A percentile compares a stretch with the other conserved stretches of the same genome.
phyloP scores from a whole-genome alignment of 805 yeast species.

The Millerozyma acaciae region DNA sequence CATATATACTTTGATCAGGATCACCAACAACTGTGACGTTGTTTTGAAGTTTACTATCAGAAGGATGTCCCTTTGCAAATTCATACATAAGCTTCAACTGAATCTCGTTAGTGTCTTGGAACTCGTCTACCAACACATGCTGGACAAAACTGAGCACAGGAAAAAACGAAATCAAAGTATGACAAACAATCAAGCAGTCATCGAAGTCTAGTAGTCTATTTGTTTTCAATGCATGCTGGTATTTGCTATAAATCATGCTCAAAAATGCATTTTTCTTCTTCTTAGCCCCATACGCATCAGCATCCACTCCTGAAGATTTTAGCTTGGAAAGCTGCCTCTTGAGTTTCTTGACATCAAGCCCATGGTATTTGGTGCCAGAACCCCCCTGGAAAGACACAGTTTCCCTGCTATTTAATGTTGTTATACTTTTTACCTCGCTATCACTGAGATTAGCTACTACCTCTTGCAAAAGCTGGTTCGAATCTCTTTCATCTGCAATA shows the following conservation, averaged over 20 bases:
- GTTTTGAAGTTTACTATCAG: constrained; percentile 27
- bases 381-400: constrained; percentile 10
- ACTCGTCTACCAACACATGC: constrained; percentile 88
- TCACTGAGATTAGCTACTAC: constrained; percentile 26
- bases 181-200: constrained; percentile 63
- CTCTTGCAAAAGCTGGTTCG: constrained; percentile 41
- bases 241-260: constrained; percentile 41
- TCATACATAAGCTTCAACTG: constrained; percentile 67
- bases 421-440: constrained; percentile 14
- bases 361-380: constrained; percentile 20
- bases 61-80: constrained; percentile 35
- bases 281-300: constrained; percentile 33
- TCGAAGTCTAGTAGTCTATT: constrained; percentile 71
- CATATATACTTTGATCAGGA: constrained; percentile 93
- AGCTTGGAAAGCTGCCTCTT: constrained; percentile 49
- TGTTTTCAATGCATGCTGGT: constrained; percentile 45
- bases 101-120: constrained; percentile 82
- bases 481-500: constrained; percentile 66
- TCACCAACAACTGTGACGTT: constrained; percentile 91
- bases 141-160: constrained; percentile 47
- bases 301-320: constrained; percentile 50
- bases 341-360: constrained; percentile 23
- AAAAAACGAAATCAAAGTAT: constrained; percentile 43
- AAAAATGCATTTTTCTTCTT: constrained; percentile 14
- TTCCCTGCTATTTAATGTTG: constrained; percentile 13